Evolutionary conservation across 257 asterid species (phyloP), one percentile per base, ranked within the genome.

Genomic region (Anisodus tanguticus): DNA sequence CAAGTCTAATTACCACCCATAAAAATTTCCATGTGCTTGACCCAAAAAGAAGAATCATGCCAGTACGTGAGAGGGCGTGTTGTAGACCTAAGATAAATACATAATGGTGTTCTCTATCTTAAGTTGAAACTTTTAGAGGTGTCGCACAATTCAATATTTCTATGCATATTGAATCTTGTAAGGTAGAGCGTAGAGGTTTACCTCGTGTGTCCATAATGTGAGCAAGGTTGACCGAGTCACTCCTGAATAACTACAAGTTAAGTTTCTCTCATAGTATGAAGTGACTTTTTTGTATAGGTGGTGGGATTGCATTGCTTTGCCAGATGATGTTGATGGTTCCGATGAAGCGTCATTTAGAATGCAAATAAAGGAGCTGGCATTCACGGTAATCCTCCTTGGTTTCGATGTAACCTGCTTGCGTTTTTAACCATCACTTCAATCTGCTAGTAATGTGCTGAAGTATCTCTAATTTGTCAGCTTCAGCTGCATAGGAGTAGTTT

Each of bases 241-340:
- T 41, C 45, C 6, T 4, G 45, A 41, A 41, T 1, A 41, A 41
- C 59, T 55, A 45, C 74, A 68, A 31, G 60, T 68, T 37, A 31
- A 71, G 80, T 84, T 87, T 80, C 35, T 87, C 80, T 89, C 62
- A 57, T 53, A 31, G 64, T 77, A 41, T 53, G 41, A 26, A 77
- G 26, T 53, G 43, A 53, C 31, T 12, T 76, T 31, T 51, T 77
- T 77, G 64, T 53, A 53, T 83, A 96, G 99, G 91, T 97, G 99
- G 98, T 97, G 98, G 98, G 98, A 92, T 54, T 93, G 97, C 90
- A 87, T 95, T 87, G 92, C 97, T 76, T 91, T 93, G 83, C 98
- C 99, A 3, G 97, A 89, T 60, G 99, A 96, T 89, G 90, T 96
- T 84, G 94, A 92, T 81, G 82, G 85, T 58, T 82, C 87, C 74